These are phyloP conservation scores for Paspalum vaginatum DNA, from an alignment of 176 grass and related monocot genomes.

Conservation along the genomic window DNA sequence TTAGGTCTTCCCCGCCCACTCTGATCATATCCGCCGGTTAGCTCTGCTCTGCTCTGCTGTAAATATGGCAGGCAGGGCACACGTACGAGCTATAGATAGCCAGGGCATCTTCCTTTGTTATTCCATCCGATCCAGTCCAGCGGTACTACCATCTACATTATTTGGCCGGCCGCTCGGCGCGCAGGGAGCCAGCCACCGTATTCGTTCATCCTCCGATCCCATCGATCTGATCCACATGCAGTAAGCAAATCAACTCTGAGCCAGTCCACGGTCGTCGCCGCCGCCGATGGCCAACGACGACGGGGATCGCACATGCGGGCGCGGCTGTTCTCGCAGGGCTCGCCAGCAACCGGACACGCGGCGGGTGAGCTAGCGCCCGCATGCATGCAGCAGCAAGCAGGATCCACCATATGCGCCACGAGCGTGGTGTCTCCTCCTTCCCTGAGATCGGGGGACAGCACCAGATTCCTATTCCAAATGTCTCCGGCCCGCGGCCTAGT, in stretches of 20 bases:
- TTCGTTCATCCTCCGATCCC: neutral
- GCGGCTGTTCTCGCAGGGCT: neutral
- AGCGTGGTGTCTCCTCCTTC: neutral
- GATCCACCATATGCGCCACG: neutral
- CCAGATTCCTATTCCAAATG: slow-evolving; percentile 42
- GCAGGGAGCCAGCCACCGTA: too few species aligned
- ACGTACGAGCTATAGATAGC: too few species aligned
- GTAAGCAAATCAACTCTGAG: too few species aligned
- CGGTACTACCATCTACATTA: too few species aligned
- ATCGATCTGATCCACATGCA: neutral
- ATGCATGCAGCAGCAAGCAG: neutral
- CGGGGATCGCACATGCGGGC: slow-evolving; percentile 6
- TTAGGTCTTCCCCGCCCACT: too few species aligned
- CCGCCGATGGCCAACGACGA: neutral
- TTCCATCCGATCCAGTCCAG: too few species aligned
- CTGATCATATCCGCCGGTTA: too few species aligned
- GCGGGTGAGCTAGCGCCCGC: neutral
- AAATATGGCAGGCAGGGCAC: too few species aligned
- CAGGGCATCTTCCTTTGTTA: too few species aligned
- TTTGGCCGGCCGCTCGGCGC: too few species aligned
- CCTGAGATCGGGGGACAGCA: neutral
- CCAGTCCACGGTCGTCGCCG: neutral
- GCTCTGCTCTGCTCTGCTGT: too few species aligned
- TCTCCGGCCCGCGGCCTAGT: too few species aligned
- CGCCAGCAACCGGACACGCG: slow-evolving; percentile 25